A percentile compares a stretch with the other conserved stretches of the same genome.
Conservation (phyloP, 2,329 filamentous ascomycete genomes). For the Colletotrichum brevisporum region DNA sequence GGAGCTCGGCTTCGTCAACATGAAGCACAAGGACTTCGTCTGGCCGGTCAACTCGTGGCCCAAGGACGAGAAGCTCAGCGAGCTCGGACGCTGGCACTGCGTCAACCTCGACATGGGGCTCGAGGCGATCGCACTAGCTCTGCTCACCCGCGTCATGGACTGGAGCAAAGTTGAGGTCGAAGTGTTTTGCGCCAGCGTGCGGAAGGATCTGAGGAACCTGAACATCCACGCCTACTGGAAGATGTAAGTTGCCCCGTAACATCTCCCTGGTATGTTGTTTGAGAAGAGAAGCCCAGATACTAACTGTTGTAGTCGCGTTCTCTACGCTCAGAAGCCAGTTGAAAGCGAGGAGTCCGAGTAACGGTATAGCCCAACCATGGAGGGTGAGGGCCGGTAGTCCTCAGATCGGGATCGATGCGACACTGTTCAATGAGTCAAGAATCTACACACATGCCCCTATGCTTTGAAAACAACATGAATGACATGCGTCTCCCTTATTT, state of each 20-base stretch:
- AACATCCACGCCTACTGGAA: slow-evolving; percentile 46
- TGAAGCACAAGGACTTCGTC: slow-evolving; percentile 14
- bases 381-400: too few relatives aligned
- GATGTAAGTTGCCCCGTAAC: background rate
- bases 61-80: slow-evolving; percentile 36
- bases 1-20: slow-evolving; percentile 24
- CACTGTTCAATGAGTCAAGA: too few relatives aligned
- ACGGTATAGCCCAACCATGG: too few relatives aligned
- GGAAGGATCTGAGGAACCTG: slow-evolving; percentile 44
- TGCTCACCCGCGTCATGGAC: slow-evolving; percentile 53
- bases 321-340: background rate
- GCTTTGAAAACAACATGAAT: too few relatives aligned
- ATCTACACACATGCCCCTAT: too few relatives aligned
- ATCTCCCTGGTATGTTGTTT: background rate
- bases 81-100: slow-evolving; percentile 35
- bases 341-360: background rate
- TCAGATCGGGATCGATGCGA: too few relatives aligned
- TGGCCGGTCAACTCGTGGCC: slow-evolving; percentile 43
- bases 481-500: too few relatives aligned
- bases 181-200: slow-evolving; percentile 43
- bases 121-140: slow-evolving; percentile 51
- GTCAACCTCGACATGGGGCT: slow-evolving; percentile 50
- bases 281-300: background rate
- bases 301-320: background rate
- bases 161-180: slow-evolving; percentile 50